Percentiles rank a stretch among this genome's conserved stretches.
phyloP scores from a whole-genome alignment of 805 yeast species.

The Maudiozyma serrabonitensis region DNA sequence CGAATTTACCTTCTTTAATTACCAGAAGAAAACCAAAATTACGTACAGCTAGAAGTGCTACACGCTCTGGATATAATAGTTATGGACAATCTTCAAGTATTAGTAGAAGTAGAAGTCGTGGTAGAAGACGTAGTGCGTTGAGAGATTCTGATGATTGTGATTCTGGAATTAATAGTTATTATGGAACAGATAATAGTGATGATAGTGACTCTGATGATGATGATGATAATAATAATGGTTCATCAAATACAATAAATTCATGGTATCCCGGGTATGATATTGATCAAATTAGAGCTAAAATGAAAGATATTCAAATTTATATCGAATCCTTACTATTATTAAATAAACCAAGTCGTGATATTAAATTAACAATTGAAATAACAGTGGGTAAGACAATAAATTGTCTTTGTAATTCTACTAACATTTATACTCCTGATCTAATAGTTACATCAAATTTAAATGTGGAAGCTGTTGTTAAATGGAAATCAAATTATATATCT shows the following conservation, averaged over 20 bases:
- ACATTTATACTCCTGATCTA: constrained; percentile 27
- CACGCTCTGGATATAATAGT: no score
- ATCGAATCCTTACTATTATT: constrained; percentile 9
- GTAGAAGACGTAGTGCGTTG: neutral
- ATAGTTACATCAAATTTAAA: constrained; percentile 19
- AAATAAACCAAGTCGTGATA: constrained; percentile 8
- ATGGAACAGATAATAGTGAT: neutral
- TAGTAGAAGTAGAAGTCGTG: neutral
- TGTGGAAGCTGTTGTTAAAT: constrained; percentile 6
- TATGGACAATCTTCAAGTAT: neutral
- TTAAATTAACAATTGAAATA: constrained; percentile 29
- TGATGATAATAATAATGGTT: neutral
- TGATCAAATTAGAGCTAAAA: constrained; percentile 13
- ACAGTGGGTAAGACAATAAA: constrained; percentile 21
- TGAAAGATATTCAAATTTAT: constrained; percentile 18
- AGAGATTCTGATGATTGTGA: neutral
- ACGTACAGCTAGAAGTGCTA: neutral
- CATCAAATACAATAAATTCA: constrained; percentile 5
- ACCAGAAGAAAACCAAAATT: neutral
- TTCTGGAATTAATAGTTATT: neutral
- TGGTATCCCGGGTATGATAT: constrained; percentile 28
- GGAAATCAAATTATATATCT: constrained; percentile 19
- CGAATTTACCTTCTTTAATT: constrained; percentile 29
- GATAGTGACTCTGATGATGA: neutral
- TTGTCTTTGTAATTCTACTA: constrained; percentile 21